These are phyloP conservation scores for Metschnikowia shivogae DNA, from an alignment of 805 yeast species.

Conservation along the genomic window DNA sequence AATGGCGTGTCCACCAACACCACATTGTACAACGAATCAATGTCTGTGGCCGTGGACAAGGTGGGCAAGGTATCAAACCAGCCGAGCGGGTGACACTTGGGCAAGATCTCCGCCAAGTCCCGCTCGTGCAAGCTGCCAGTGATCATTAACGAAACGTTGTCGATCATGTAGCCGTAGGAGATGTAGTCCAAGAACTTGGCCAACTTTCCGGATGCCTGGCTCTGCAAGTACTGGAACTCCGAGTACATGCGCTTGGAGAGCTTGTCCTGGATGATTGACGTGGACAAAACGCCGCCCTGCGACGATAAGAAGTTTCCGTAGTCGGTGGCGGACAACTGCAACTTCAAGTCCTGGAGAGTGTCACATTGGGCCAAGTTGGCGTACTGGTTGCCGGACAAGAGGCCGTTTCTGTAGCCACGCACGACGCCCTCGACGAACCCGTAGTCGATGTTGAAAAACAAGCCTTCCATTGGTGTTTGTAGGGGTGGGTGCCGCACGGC, in stretches of 20 bases:
- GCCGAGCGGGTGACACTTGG: slow-evolving; percentile 93
- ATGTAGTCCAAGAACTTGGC: slow-evolving; percentile 85
- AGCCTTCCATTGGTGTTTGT: slow-evolving; percentile 70
- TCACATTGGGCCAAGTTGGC: slow-evolving; percentile 95
- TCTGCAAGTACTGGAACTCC: slow-evolving; percentile 80
- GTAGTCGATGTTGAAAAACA: slow-evolving; percentile 80
- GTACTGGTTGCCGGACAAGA: slow-evolving; percentile 75
- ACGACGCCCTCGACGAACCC: slow-evolving; percentile 95
- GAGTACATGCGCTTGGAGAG: slow-evolving; percentile 70
- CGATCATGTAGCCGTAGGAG: slow-evolving; percentile 97
- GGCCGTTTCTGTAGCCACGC: slow-evolving; percentile 87
- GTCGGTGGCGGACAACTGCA: slow-evolving; percentile 93
- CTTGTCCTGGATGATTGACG: slow-evolving; percentile 79
- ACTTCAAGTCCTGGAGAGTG: slow-evolving; percentile 84
- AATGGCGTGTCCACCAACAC: slow-evolving; percentile 95
- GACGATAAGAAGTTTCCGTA: slow-evolving; percentile 87
- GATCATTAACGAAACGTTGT: slow-evolving; percentile 91
- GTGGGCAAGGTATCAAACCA: slow-evolving; percentile 99
- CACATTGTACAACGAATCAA: slow-evolving; percentile 86
- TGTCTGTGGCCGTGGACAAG: slow-evolving; percentile 87
- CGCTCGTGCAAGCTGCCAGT: slow-evolving; percentile 96
- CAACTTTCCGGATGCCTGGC: slow-evolving; percentile 78
- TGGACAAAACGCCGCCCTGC: slow-evolving; percentile 76
- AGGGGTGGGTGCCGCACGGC: not conserved
- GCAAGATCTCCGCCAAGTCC: slow-evolving; percentile 81